A percentile compares a stretch with the other conserved stretches of the same genome.
These are phyloP conservation scores for Podila epicladia DNA, from an alignment of 192 early-diverging fungal genomes.

Conservation along the genomic window DNA sequence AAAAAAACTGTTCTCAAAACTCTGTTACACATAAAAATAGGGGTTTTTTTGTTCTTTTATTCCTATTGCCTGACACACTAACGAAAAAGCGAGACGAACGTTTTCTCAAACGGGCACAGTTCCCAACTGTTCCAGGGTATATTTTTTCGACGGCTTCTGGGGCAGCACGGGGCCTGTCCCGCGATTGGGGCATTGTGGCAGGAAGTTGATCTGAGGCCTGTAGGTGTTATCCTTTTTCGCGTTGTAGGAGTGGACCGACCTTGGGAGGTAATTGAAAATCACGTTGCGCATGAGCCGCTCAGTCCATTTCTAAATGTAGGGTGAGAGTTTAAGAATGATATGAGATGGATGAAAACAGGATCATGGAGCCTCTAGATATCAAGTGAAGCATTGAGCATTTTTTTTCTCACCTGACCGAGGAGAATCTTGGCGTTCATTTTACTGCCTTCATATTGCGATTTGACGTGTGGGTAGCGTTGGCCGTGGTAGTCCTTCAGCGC, in stretches of 20 bases:
- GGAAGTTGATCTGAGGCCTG: slow-evolving; percentile 2
- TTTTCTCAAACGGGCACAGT: not conserved
- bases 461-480: slow-evolving; percentile 7
- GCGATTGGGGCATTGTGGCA: not conserved
- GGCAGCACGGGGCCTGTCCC: not conserved
- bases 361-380: no score
- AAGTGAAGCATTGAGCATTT: no score
- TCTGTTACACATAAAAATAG: no score
- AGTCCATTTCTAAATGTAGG: not conserved
- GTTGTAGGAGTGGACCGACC: not conserved
- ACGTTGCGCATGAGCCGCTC: slow-evolving; percentile 2
- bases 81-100: no score
- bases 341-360: not conserved
- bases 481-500: not conserved
- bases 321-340: not conserved
- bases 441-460: not conserved
- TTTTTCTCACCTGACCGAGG: not conserved
- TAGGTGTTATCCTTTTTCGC: not conserved
- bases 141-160: slow-evolving; percentile 4
- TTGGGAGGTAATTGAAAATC: slow-evolving; percentile 9
- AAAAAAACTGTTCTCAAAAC: no score
- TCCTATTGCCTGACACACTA: no score
- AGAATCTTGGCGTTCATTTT: not conserved
- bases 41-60: no score
- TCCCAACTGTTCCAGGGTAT: not conserved